Conservation (phyloP, 2,329 filamentous ascomycete genomes). For the Fusarium liriodendri region DNA sequence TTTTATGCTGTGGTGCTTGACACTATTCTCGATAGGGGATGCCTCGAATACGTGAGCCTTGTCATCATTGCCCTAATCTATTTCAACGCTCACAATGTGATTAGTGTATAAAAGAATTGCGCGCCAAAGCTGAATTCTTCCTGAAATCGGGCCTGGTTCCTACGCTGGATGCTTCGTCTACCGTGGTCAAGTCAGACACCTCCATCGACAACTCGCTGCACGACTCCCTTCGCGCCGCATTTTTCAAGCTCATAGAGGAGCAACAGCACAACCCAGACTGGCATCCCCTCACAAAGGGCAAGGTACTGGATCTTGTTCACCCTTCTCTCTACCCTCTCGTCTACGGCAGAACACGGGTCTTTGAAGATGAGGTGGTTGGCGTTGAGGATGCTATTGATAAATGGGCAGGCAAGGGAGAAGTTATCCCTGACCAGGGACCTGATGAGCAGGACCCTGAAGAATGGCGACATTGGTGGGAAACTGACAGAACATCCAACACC, state of each 20-base stretch:
- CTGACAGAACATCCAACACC: neutral
- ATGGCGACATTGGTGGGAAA: neutral
- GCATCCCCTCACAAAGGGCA: slow-evolving; percentile 12
- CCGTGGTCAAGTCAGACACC: slow-evolving; percentile 39
- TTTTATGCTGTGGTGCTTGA: neutral
- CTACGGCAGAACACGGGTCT: slow-evolving; percentile 45
- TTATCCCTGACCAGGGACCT: slow-evolving; percentile 55
- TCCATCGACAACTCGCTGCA: slow-evolving; percentile 21
- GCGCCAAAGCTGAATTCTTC: slow-evolving; percentile 58
- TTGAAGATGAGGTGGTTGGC: slow-evolving; percentile 47
- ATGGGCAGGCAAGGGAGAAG: slow-evolving; percentile 37
- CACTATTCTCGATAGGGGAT: slow-evolving; percentile 19
- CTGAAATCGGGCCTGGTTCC: slow-evolving; percentile 51
- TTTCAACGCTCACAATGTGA: neutral
- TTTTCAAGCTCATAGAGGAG: slow-evolving; percentile 30
- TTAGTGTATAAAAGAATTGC: slow-evolving; percentile 53
- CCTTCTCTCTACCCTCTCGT: slow-evolving; percentile 36
- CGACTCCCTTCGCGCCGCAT: slow-evolving; percentile 14
- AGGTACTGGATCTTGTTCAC: slow-evolving; percentile 28
- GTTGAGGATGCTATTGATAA: slow-evolving; percentile 34
- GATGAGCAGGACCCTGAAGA: neutral
- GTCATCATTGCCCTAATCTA: neutral
- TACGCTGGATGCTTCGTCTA: slow-evolving; percentile 34
- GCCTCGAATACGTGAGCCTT: slow-evolving; percentile 29
- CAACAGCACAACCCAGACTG: slow-evolving; percentile 31